Evolutionary conservation across 2,329 filamentous ascomycete species (phyloP).

Genomic region (Celoporthe dispersa): DNA sequence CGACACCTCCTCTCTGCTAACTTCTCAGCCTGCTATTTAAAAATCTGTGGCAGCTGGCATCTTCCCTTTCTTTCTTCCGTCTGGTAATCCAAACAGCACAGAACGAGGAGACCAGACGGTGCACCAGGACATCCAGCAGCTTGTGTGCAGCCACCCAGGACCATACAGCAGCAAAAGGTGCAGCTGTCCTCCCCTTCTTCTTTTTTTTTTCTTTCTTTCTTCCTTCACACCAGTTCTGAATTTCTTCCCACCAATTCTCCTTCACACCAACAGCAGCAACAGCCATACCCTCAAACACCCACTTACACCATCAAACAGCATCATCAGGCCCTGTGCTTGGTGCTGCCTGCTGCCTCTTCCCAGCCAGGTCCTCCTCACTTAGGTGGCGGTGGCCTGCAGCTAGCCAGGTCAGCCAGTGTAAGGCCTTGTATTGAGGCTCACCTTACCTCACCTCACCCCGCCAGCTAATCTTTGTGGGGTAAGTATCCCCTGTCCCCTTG

Average conservation of each 20-base stretch:
- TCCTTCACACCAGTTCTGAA: background rate
- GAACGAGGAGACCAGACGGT: background rate
- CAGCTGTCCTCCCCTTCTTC: background rate
- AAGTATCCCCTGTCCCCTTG: conserved; percentile 8
- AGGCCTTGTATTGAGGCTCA: background rate
- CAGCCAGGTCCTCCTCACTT: background rate
- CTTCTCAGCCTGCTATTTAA: background rate
- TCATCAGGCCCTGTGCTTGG: background rate
- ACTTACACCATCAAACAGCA: background rate
- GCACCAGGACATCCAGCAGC: background rate
- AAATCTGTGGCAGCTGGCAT: background rate
- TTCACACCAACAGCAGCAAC: background rate
- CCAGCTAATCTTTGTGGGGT: conserved; percentile 15
- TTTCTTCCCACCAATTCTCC: background rate
- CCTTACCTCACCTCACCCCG: background rate
- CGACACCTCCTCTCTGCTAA: background rate
- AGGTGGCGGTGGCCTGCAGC: background rate
- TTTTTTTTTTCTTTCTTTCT: background rate
- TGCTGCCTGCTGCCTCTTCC: background rate
- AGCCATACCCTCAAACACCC: background rate
- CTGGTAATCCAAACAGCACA: background rate
- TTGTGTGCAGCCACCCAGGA: background rate
- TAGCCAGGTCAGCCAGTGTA: conserved; percentile 1
- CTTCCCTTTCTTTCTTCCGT: background rate
- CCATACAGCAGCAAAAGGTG: background rate